Percentiles rank a stretch among this genome's conserved stretches.
These are phyloP conservation scores for Penicillium olsonii DNA, from an alignment of 2,329 filamentous ascomycete genomes.

Conservation along the genomic window DNA sequence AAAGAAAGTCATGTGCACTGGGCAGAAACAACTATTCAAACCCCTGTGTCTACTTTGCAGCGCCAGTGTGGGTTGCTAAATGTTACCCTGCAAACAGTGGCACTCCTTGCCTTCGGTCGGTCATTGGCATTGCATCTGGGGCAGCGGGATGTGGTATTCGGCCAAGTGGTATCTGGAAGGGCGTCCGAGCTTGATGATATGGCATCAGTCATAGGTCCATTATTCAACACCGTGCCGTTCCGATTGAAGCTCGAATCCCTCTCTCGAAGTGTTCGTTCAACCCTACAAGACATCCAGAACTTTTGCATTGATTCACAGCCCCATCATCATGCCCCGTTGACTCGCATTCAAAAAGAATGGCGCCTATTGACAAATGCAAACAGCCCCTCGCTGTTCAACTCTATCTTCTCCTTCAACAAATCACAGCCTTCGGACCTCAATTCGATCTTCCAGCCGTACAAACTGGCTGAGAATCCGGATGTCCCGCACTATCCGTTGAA, in stretches of 20 bases:
- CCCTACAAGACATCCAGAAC: not conserved
- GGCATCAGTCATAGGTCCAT: slow-evolving; percentile 1
- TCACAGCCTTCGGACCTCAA: not conserved
- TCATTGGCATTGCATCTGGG: slow-evolving; percentile 2
- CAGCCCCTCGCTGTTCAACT: not conserved
- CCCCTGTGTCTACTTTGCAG: not conserved
- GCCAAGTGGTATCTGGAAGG: slow-evolving; percentile 5
- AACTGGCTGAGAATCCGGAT: not conserved
- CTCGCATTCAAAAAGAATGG: slow-evolving; percentile 6
- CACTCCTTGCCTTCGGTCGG: slow-evolving; percentile 1
- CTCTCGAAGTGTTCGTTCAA: not conserved
- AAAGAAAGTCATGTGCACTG: not conserved
- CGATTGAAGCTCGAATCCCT: slow-evolving; percentile 1
- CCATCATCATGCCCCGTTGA: slow-evolving; percentile 2
- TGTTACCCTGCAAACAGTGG: slow-evolving; percentile 5
- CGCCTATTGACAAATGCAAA: not conserved
- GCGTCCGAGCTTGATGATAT: not conserved
- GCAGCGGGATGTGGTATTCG: slow-evolving; percentile 7
- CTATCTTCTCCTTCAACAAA: slow-evolving; percentile 8
- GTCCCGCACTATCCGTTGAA: slow-evolving; percentile 5
- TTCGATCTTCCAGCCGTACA: slow-evolving; percentile 3
- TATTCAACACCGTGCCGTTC: slow-evolving; percentile 7
- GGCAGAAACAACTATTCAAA: slow-evolving; percentile 1
- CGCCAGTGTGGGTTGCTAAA: not conserved
- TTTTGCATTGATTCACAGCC: slow-evolving; percentile 5